Conservation (phyloP, 495 filamentous ascomycete species). For the Sordaria brevicollis region DNA sequence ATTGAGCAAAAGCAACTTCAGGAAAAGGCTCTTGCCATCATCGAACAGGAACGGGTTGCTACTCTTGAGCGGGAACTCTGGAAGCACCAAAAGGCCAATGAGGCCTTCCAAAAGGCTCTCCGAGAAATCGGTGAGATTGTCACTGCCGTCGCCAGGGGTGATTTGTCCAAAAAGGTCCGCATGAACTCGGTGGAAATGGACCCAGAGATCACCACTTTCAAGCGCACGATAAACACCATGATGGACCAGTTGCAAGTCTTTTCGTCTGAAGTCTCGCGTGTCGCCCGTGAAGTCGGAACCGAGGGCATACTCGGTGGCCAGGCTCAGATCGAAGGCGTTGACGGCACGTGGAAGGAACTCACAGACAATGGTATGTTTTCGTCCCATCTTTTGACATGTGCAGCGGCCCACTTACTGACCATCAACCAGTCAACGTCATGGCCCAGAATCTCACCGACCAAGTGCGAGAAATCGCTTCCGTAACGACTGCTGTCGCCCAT, state of each 20-base stretch:
- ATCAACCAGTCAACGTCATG: slow-evolving; percentile 80
- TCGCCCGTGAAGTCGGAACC: slow-evolving; percentile 94
- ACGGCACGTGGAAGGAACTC: slow-evolving; percentile 96
- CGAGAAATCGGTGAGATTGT: slow-evolving; percentile 96
- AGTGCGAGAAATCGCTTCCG: slow-evolving; percentile 94
- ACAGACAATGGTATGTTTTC: slow-evolving; percentile 73
- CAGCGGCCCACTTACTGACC: slow-evolving; percentile 9
- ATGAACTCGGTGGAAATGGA: slow-evolving; percentile 97
- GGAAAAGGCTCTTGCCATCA: slow-evolving; percentile 46
- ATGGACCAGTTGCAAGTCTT: slow-evolving; percentile 98
- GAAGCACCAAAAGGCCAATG: slow-evolving; percentile 96
- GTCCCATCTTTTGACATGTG: background rate
- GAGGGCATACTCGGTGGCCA: slow-evolving; percentile 96
- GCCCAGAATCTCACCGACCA: slow-evolving; percentile 60
- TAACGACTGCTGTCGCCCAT: slow-evolving; percentile 93
- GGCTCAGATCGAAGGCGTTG: slow-evolving; percentile 85
- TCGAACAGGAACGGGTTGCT: slow-evolving; percentile 44
- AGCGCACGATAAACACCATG: slow-evolving; percentile 96
- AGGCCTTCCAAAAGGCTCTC: slow-evolving; percentile 95
- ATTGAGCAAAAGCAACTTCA: slow-evolving; percentile 56
- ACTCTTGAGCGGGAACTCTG: slow-evolving; percentile 78
- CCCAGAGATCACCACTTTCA: slow-evolving; percentile 98
- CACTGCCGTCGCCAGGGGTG: slow-evolving; percentile 88
- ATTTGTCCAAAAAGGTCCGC: slow-evolving; percentile 94
- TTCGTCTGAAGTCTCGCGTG: slow-evolving; percentile 90